Conservation (phyloP, 352 stramenopile genomes). For the Peronosclerospora sorghi region DNA sequence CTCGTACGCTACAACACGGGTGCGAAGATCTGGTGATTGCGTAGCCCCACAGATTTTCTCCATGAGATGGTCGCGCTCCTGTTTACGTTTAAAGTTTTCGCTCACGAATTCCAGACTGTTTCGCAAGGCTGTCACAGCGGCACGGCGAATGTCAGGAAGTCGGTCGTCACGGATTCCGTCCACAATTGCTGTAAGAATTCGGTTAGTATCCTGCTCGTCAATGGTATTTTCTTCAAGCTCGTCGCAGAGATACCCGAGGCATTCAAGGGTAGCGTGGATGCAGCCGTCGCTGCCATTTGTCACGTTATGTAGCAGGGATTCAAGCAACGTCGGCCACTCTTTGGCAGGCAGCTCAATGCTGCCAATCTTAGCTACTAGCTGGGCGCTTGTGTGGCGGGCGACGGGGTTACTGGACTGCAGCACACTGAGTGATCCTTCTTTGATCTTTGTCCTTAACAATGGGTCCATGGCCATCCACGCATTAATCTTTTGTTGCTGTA, state of each 20-base stretch:
- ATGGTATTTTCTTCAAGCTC: slow-evolving; percentile 64
- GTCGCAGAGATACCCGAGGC: slow-evolving; percentile 77
- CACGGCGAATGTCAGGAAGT: slow-evolving; percentile 82
- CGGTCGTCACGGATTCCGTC: slow-evolving; percentile 89
- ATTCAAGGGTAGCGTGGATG: slow-evolving; percentile 87
- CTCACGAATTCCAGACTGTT: slow-evolving; percentile 93
- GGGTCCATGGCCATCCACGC: slow-evolving; percentile 72
- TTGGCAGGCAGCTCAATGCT: slow-evolving; percentile 89
- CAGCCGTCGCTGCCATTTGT: slow-evolving; percentile 70
- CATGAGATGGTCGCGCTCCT: slow-evolving; percentile 94
- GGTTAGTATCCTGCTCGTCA: slow-evolving; percentile 85
- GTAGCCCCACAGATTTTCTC: slow-evolving; percentile 92
- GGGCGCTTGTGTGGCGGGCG: slow-evolving; percentile 78
- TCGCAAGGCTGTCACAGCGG: slow-evolving; percentile 86
- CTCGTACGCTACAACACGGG: slow-evolving; percentile 89
- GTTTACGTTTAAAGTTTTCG: slow-evolving; percentile 93
- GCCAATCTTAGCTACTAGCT: slow-evolving; percentile 90
- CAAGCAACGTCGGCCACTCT: slow-evolving; percentile 90
- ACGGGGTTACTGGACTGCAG: slow-evolving; percentile 50
- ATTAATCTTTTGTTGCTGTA: slow-evolving; percentile 73
- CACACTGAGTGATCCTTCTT: slow-evolving; percentile 55
- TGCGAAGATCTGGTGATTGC: slow-evolving; percentile 80
- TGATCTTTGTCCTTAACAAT: slow-evolving; percentile 61
- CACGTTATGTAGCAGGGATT: slow-evolving; percentile 89
- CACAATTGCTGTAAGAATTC: slow-evolving; percentile 95